These are phyloP conservation scores for Anisodus tanguticus DNA, from an alignment of 257 asterid species.

Conservation along the genomic window DNA sequence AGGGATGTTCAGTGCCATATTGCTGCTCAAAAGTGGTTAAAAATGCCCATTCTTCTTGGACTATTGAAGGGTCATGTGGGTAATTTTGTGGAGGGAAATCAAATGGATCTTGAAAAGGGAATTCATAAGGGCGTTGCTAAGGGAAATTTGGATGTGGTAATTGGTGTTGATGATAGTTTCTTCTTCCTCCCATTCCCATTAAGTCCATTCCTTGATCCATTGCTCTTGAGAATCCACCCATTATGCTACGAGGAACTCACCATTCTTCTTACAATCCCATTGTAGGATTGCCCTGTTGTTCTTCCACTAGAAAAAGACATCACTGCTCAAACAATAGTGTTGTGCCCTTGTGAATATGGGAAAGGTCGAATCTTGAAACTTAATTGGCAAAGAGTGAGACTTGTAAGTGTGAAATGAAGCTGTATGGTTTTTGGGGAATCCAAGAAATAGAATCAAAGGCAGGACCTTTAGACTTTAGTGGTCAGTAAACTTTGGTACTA, in stretches of 20 bases:
- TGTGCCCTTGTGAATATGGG: neutral
- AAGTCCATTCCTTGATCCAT: constrained; percentile 69
- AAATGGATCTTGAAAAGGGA: constrained; percentile 41
- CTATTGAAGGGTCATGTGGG: constrained; percentile 29
- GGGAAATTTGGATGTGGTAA: constrained; percentile 39
- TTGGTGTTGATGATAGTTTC: constrained; percentile 37
- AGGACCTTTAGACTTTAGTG: neutral
- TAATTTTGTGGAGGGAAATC: constrained; percentile 24
- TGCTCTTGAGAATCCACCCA: constrained; percentile 65
- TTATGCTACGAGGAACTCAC: constrained; percentile 62
- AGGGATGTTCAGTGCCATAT: constrained; percentile 68
- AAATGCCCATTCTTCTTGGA: constrained; percentile 69
- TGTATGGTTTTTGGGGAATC: neutral
- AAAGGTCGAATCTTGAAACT: constrained; percentile 18
- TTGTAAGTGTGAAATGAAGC: neutral
- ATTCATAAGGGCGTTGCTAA: constrained; percentile 44
- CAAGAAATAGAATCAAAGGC: constrained; percentile 6
- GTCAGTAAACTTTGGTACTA: neutral
- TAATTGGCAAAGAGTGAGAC: neutral
- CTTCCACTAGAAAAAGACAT: constrained; percentile 48
- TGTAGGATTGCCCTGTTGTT: constrained; percentile 46
- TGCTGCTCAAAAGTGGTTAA: constrained; percentile 66
- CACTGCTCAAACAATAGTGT: neutral
- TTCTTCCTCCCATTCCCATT: constrained; percentile 47
- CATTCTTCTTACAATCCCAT: constrained; percentile 56